These are phyloP conservation scores for Paragyromitra xinjiangensis DNA, from an alignment of 495 filamentous ascomycete species.

Conservation along the genomic window DNA sequence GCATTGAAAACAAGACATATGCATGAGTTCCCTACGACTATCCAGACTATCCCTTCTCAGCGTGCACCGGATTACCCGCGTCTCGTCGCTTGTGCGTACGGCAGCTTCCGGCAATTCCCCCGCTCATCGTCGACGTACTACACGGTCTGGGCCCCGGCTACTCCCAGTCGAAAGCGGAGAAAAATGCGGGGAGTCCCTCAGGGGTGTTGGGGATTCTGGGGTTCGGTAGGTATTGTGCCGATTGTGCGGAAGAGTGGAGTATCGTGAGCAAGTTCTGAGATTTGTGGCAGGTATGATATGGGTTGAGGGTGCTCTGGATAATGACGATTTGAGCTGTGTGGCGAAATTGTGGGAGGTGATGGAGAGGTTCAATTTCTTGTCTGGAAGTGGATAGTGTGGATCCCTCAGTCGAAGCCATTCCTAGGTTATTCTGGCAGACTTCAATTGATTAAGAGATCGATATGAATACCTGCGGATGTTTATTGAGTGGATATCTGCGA, in stretches of 20 bases:
- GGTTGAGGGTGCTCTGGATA: too few species aligned
- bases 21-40: neutral
- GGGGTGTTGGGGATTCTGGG: neutral
- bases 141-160: slow-evolving; percentile 10
- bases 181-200: slow-evolving; percentile 1
- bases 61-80: neutral
- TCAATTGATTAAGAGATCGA: neutral
- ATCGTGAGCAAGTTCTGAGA: neutral
- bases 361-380: neutral
- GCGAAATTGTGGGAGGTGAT: neutral
- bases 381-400: neutral
- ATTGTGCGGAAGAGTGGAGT: neutral
- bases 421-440: neutral
- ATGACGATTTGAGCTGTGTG: neutral
- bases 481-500: neutral
- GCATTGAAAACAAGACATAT: neutral
- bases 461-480: neutral
- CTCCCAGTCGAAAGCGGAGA: slow-evolving; percentile 9
- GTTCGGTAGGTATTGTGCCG: neutral
- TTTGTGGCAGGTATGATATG: neutral
- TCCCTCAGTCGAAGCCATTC: neutral
- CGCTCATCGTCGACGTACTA: neutral
- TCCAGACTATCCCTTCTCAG: neutral
- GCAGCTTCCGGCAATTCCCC: slow-evolving; percentile 1
- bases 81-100: neutral